phyloP scores from a whole-genome alignment of 768 basidiomycete genomes.

The Boletus rubescentipes region DNA sequence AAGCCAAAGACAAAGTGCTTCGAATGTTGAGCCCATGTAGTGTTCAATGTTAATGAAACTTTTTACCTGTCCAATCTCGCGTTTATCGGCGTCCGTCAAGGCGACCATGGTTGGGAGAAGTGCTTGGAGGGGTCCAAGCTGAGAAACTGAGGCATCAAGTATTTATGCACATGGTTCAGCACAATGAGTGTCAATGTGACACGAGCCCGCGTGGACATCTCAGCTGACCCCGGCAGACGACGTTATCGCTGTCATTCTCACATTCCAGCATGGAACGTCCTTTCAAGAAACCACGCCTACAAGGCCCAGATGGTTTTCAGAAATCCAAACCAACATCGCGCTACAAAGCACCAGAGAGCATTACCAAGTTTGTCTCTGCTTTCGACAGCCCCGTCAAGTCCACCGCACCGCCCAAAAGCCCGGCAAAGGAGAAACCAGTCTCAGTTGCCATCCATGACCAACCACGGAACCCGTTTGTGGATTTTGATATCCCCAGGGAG shows the following conservation, averaged over 20 bases:
- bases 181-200: too few relatives aligned
- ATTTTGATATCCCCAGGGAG: not conserved
- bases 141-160: not conserved
- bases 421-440: slow-evolving; percentile 4
- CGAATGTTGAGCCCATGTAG: not conserved
- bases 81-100: slow-evolving; percentile 38
- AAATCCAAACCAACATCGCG: slow-evolving; percentile 20
- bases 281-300: slow-evolving; percentile 15
- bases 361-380: slow-evolving; percentile 31
- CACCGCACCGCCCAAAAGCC: not conserved
- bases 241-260: too few relatives aligned
- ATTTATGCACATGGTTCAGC: not conserved
- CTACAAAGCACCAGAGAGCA: slow-evolving; percentile 25
- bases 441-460: slow-evolving; percentile 9
- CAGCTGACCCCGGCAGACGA: too few relatives aligned
- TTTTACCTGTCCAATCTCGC: slow-evolving; percentile 47
- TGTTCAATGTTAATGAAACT: not conserved
- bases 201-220: too few relatives aligned
- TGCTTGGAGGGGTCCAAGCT: not conserved
- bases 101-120: slow-evolving; percentile 13
- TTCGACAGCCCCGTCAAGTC: slow-evolving; percentile 16
- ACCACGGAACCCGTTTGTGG: slow-evolving; percentile 25
- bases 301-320: slow-evolving; percentile 31
- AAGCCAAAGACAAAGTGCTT: slow-evolving; percentile 76
- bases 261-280: slow-evolving; percentile 10